These are phyloP conservation scores for Coemansia furcata DNA, from an alignment of 192 early-diverging fungal genomes.

Conservation along the genomic window DNA sequence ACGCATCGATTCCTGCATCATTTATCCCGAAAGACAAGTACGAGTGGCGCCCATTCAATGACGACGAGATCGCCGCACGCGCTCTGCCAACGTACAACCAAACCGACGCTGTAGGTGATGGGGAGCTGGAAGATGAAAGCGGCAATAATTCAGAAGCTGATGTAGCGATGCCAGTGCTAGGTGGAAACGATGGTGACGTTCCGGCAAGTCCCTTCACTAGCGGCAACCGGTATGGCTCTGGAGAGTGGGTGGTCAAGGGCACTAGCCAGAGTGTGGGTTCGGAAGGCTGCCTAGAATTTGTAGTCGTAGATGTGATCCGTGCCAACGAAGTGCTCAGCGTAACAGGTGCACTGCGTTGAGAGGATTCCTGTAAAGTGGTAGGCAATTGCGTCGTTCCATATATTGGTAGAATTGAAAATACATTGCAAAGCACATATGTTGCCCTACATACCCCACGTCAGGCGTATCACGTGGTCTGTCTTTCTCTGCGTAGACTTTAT, in stretches of 20 bases:
- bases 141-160: slow-evolving; percentile 26
- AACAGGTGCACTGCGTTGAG: slow-evolving; percentile 64
- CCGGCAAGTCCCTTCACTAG: slow-evolving; percentile 4
- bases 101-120: background rate
- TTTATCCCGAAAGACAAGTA: slow-evolving; percentile 74
- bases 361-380: background rate
- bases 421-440: background rate
- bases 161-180: slow-evolving; percentile 19
- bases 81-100: slow-evolving; percentile 8
- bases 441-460: slow-evolving; percentile 69
- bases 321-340: slow-evolving; percentile 83
- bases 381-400: background rate
- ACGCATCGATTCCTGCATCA: slow-evolving; percentile 88
- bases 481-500: slow-evolving; percentile 86
- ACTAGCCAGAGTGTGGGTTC: slow-evolving; percentile 67
- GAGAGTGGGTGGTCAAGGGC: slow-evolving; percentile 70
- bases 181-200: slow-evolving; percentile 9
- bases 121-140: slow-evolving; percentile 19
- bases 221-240: slow-evolving; percentile 50
- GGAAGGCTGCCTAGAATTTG: slow-evolving; percentile 67
- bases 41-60: slow-evolving; percentile 61
- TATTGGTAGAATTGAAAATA: background rate
- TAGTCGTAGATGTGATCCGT: slow-evolving; percentile 71
- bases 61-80: slow-evolving; percentile 43
- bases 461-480: slow-evolving; percentile 86